phyloP scores from a whole-genome alignment of 2,329 filamentous ascomycete genomes.

The Cladorrhinum sp. region DNA sequence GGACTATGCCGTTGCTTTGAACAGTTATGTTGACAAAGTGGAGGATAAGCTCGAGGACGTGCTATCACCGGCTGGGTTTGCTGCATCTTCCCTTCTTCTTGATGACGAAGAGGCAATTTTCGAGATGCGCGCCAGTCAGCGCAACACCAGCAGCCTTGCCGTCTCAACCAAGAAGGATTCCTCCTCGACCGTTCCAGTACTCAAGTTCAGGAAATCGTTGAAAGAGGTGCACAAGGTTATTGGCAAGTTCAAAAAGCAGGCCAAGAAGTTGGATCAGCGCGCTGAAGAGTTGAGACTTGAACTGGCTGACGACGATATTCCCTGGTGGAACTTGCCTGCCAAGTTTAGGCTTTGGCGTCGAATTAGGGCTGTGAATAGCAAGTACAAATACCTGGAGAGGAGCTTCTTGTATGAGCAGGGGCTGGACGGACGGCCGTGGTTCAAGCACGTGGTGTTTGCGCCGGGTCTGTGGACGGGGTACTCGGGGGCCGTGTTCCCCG shows the following conservation, averaged over 20 bases:
- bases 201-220: slow-evolving; percentile 29
- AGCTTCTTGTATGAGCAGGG: slow-evolving; percentile 73
- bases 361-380: slow-evolving; percentile 67
- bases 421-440: slow-evolving; percentile 78
- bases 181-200: neutral
- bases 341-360: slow-evolving; percentile 52
- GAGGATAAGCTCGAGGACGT: slow-evolving; percentile 45
- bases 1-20: slow-evolving; percentile 60
- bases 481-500: slow-evolving; percentile 66
- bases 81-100: slow-evolving; percentile 10
- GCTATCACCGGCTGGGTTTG: slow-evolving; percentile 7
- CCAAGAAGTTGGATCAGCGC: slow-evolving; percentile 44
- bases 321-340: slow-evolving; percentile 76
- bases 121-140: slow-evolving; percentile 32
- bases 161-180: neutral
- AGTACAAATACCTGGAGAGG: slow-evolving; percentile 82
- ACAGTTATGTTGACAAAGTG: slow-evolving; percentile 49
- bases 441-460: slow-evolving; percentile 93
- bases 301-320: slow-evolving; percentile 50
- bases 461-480: slow-evolving; percentile 92
- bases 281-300: slow-evolving; percentile 35
- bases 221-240: slow-evolving; percentile 35
- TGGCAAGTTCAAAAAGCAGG: slow-evolving; percentile 34
- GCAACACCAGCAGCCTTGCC: slow-evolving; percentile 11
- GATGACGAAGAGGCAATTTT: slow-evolving; percentile 33